Percentiles rank a stretch among this genome's conserved stretches.
Evolutionary conservation across 768 basidiomycete species (phyloP).

Genomic region (Rhizopogon rudus): DNA sequence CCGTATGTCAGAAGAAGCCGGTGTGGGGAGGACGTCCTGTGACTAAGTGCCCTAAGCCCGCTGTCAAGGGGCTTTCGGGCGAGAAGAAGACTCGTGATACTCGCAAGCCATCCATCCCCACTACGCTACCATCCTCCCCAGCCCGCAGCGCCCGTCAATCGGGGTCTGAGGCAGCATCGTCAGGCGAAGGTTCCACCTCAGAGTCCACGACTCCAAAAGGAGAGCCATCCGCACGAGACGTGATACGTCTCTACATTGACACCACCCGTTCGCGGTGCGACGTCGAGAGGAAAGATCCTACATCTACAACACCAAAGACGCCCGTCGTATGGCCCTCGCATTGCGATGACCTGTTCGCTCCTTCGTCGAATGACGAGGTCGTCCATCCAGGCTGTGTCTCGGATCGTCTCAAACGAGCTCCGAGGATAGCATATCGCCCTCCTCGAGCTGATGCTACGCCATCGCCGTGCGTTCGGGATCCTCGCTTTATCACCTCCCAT

Average conservation of each 20-base stretch:
- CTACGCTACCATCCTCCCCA: slow-evolving; percentile 8
- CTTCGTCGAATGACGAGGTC: too few relatives aligned
- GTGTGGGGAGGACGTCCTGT: neutral
- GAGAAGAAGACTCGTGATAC: neutral
- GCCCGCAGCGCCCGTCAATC: neutral
- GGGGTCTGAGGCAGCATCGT: neutral
- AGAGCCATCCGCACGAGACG: too few relatives aligned
- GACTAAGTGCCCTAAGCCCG: neutral
- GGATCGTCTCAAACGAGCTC: too few relatives aligned
- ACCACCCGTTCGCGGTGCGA: neutral
- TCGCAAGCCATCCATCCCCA: slow-evolving; percentile 1
- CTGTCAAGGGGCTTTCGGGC: neutral
- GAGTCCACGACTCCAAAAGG: slow-evolving; percentile 31
- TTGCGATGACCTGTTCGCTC: too few relatives aligned
- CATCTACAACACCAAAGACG: slow-evolving; percentile 42
- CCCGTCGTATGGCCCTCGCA: too few relatives aligned
- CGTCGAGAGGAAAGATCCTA: neutral
- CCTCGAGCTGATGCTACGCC: too few relatives aligned
- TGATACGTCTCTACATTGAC: neutral
- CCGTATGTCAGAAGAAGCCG: neutral
- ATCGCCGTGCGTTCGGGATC: too few relatives aligned
- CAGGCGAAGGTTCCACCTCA: slow-evolving; percentile 8
- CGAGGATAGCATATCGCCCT: too few relatives aligned
- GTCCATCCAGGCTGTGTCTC: too few relatives aligned
- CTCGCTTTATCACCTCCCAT: too few relatives aligned